Evolutionary conservation across 2,329 filamentous ascomycete species (phyloP), one percentile per base, ranked within the genome.

Genomic region (Fusarium neocosmosporiellum): DNA sequence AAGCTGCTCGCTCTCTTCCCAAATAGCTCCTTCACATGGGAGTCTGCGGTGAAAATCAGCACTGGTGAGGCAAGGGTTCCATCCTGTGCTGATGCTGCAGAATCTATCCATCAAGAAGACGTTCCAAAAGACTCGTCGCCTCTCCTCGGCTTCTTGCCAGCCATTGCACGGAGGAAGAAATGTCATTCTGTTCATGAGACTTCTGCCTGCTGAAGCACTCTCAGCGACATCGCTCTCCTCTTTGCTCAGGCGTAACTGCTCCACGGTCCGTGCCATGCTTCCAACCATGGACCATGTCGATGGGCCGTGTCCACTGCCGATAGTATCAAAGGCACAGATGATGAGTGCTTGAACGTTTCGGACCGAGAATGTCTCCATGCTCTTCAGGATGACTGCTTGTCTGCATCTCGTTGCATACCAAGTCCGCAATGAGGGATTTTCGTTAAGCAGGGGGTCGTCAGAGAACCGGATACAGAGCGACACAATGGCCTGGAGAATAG

Each of bases 41-140:
- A 85, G 71, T 27, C 83, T 78, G 7, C 82, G 74, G 10, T 79
- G 78, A 14, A 84, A 80, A 67, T 83, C 83, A 16, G 79, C 78
- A 16, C 75, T 78, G 2, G 81, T 83, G 1, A 84, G 70, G 27
- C 66, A 72, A 13, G 69, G 63, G 7, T 76, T 76, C 74, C 74
- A 83, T 8, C 83, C 83, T 5, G 82, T 84, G 14, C 78, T 78
- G 16, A 84, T 81, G 77, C 76, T 75, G 72, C 79, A 81, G 78
- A 86, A 85, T 8, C 83, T 75, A 39, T 85, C 83, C 65, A 84
- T 75, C 3, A 81, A 71, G 66, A 84, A 84, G 5, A 83, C 78
- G 14, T 80, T 83, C 83, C 83, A 84, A 62, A 84, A 85, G 4
- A 85, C 79, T 1, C 83, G 73, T 2, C 83, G 75, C 7, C 83